phyloP scores from a whole-genome alignment of 208 protist genomes.

The Trypanosoma mega region DNA sequence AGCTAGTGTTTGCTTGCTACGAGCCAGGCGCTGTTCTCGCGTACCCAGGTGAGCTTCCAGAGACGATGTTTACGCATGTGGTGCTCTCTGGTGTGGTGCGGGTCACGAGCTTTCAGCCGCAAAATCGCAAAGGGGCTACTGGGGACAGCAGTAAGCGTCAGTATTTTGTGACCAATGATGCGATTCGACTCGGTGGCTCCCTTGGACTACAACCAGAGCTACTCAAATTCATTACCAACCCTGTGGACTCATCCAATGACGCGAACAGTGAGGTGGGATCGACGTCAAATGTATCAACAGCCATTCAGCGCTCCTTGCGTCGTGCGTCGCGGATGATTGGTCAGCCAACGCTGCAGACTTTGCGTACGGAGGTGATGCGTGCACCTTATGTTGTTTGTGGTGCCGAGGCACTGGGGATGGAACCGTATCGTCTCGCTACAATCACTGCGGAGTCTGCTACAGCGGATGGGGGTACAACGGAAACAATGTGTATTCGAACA shows the following conservation, averaged over 20 bases:
- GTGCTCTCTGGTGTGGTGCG: conserved; percentile 59
- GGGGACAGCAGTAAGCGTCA: conserved; percentile 29
- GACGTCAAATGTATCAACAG: conserved; percentile 64
- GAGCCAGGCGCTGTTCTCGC: conserved; percentile 54
- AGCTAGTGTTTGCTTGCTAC: conserved; percentile 56
- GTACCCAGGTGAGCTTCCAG: conserved; percentile 69
- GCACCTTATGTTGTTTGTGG: conserved; percentile 66
- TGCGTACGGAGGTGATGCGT: conserved; percentile 51
- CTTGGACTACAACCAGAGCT: conserved; percentile 31
- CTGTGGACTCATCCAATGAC: conserved; percentile 12
- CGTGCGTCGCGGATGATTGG: conserved; percentile 66
- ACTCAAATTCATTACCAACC: conserved; percentile 11
- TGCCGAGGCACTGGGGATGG: conserved; percentile 65
- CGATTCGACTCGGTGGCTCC: conserved; percentile 55
- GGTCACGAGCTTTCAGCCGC: conserved; percentile 65
- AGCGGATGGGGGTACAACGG: conserved; percentile 33
- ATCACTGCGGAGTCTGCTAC: conserved; percentile 39
- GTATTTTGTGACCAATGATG: conserved; percentile 75
- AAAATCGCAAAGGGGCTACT: conserved; percentile 37
- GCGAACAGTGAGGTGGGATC: conserved; percentile 45
- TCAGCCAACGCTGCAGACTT: conserved; percentile 69
- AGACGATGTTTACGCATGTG: conserved; percentile 78
- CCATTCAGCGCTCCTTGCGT: conserved; percentile 64
- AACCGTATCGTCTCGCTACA: conserved; percentile 58
- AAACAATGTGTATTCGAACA: conserved; percentile 64